phyloP scores from a whole-genome alignment of 768 basidiomycete species.

The Lactifluus rugatus region DNA sequence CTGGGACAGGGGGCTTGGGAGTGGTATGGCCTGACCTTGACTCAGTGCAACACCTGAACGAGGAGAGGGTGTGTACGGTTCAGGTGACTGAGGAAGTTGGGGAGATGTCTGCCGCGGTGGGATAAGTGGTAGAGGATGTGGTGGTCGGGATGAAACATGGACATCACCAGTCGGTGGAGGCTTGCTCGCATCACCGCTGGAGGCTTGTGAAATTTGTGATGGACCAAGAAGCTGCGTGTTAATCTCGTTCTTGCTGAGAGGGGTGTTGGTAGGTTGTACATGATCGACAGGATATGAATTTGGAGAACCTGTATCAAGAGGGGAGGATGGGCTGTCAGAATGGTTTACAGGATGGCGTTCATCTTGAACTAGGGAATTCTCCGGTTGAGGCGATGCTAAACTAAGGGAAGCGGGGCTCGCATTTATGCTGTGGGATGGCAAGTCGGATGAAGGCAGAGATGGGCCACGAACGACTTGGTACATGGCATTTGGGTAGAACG shows the following conservation, averaged over 20 bases:
- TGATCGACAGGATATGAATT: constrained; percentile 4
- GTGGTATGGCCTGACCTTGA: background rate
- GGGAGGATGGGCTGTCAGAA: background rate
- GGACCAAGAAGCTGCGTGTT: constrained; percentile 6
- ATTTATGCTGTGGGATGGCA: background rate
- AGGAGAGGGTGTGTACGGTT: background rate
- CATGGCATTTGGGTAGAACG: constrained; percentile 11
- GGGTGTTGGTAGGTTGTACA: background rate
- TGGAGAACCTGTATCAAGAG: background rate
- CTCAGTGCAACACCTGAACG: background rate
- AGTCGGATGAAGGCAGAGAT: background rate
- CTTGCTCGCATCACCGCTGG: constrained; percentile 6
- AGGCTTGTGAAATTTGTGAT: constrained; percentile 17
- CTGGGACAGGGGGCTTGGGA: background rate
- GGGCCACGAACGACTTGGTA: constrained; percentile 8
- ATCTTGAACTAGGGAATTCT: background rate
- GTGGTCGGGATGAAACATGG: background rate
- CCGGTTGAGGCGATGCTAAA: background rate
- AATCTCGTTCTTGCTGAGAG: constrained; percentile 6
- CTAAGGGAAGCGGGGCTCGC: background rate
- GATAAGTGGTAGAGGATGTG: background rate
- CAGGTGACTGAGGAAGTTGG: background rate
- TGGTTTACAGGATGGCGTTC: background rate
- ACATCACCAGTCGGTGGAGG: background rate
- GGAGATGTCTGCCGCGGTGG: background rate